Evolutionary conservation across 2,329 filamentous ascomycete genomes (phyloP).

Genomic region (Fusarium sp.): DNA sequence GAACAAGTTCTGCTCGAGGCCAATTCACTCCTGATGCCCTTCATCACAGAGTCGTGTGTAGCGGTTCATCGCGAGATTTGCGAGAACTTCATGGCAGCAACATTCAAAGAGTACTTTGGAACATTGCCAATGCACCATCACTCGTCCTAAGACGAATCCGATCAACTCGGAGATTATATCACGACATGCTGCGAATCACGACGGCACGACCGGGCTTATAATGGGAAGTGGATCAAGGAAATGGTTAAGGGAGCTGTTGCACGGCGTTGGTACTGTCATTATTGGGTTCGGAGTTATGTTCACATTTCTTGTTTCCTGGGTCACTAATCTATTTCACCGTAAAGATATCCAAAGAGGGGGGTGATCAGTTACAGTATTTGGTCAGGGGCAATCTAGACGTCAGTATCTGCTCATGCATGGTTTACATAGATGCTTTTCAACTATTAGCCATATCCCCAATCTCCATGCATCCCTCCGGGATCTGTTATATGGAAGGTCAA

Average conservation of each 20-base stretch:
- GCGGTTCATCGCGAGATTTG: conserved; percentile 48
- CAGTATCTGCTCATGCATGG: not conserved
- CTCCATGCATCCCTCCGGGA: not conserved
- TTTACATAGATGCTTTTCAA: conserved; percentile 7
- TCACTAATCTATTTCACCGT: not conserved
- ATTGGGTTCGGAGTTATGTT: conserved; percentile 9
- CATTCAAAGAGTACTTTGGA: conserved; percentile 43
- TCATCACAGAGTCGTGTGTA: conserved; percentile 48
- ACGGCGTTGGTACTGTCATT: conserved; percentile 34
- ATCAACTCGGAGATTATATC: not conserved
- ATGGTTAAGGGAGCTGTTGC: not conserved
- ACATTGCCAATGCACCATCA: conserved; percentile 12
- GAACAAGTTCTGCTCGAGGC: conserved; percentile 50
- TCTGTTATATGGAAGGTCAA: not conserved
- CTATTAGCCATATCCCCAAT: not conserved
- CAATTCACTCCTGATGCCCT: conserved; percentile 52
- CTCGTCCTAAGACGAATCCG: not conserved
- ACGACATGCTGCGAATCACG: not conserved
- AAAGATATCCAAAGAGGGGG: conserved; percentile 20
- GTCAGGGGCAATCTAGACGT: conserved; percentile 3
- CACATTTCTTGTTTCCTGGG: not conserved
- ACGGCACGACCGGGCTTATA: not conserved
- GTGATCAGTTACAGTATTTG: not conserved
- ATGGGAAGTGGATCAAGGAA: not conserved
- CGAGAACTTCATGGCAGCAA: conserved; percentile 48